Evolutionary conservation across 2,329 filamentous ascomycete genomes (phyloP).

Genomic region (Cladosporium sp.): DNA sequence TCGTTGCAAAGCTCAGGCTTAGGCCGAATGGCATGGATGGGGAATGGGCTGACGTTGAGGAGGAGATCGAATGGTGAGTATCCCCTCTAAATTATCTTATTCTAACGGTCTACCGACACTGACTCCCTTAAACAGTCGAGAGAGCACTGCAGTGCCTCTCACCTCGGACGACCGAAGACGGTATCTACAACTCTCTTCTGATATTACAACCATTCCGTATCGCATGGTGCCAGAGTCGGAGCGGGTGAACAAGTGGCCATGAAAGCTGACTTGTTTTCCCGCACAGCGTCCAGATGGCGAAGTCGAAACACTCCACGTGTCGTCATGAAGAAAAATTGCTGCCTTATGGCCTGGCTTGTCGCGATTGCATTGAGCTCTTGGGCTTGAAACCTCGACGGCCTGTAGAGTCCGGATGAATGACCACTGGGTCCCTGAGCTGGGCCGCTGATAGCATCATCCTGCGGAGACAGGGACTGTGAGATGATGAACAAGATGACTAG

Average conservation of each 20-base stretch:
- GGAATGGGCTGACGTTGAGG: slow-evolving; percentile 22
- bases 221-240: neutral
- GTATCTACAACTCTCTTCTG: neutral
- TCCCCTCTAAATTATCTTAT: neutral
- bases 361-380: too few species aligned
- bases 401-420: too few species aligned
- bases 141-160: neutral
- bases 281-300: too few species aligned
- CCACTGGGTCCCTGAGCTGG: too few species aligned
- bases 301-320: too few species aligned
- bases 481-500: too few species aligned
- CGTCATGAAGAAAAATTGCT: too few species aligned
- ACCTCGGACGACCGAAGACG: neutral
- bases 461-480: too few species aligned
- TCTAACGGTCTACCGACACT: neutral
- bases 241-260: neutral
- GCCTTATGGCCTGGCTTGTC: too few species aligned
- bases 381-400: too few species aligned
- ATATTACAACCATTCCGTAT: neutral
- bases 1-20: slow-evolving; percentile 17
- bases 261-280: neutral
- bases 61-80: slow-evolving; percentile 21
- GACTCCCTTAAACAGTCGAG: neutral
- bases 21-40: slow-evolving; percentile 27
- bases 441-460: too few species aligned